Evolutionary conservation across 163 green algal genomes (phyloP).

Genomic region (Scenedesmus sp.): DNA sequence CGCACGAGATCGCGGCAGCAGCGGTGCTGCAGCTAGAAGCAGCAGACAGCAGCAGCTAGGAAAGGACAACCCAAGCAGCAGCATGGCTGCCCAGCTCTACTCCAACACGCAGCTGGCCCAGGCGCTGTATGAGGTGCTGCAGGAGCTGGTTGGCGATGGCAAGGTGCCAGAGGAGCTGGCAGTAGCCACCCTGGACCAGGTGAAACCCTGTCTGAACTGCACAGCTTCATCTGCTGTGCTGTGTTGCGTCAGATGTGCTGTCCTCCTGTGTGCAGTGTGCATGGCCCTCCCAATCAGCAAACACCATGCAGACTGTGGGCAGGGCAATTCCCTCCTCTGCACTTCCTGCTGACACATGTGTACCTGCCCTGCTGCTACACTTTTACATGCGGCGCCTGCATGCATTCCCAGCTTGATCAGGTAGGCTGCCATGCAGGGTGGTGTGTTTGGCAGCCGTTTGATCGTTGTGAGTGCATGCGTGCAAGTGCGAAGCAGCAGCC

Average conservation of each 20-base stretch:
- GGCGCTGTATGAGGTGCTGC: constrained; percentile 62
- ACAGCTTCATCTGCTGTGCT: not conserved
- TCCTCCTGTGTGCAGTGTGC: not conserved
- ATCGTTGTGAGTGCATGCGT: no score
- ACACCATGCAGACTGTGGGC: no score
- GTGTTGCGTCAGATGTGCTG: not conserved
- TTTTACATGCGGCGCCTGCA: not conserved
- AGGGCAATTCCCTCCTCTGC: not conserved
- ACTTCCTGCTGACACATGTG: not conserved
- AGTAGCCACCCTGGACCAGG: constrained; percentile 65
- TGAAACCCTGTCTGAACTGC: constrained; percentile 48
- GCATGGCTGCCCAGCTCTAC: constrained; percentile 67
- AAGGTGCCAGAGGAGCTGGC: constrained; percentile 66
- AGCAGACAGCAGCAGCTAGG: not conserved
- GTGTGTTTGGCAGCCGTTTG: no score
- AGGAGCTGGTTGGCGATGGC: constrained; percentile 64
- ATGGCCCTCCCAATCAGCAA: not conserved
- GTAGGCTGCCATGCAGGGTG: not conserved
- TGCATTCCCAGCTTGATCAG: not conserved
- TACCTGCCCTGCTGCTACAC: not conserved
- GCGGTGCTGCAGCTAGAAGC: not conserved
- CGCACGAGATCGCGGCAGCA: not conserved
- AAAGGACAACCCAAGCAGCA: not conserved
- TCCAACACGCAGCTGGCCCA: constrained; percentile 60
- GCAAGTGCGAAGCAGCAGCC: no score